A percentile compares a stretch with the other conserved stretches of the same genome.
Evolutionary conservation across 2,329 filamentous ascomycete species (phyloP).

Genomic region (Colletotrichum sidae): DNA sequence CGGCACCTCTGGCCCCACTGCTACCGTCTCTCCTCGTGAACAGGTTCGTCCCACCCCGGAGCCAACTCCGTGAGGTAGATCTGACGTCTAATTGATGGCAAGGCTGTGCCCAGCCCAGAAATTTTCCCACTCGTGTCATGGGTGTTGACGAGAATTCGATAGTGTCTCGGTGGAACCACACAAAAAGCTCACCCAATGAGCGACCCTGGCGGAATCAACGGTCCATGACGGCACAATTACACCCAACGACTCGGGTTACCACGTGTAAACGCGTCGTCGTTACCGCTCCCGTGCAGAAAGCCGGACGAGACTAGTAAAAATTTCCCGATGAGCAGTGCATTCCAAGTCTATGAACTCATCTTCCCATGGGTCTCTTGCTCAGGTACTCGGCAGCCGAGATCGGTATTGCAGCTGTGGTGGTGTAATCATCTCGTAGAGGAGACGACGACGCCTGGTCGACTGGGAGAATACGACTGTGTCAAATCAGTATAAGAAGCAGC

Average conservation of each 20-base stretch:
- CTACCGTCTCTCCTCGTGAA: background rate
- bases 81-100: constrained; percentile 22
- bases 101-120: background rate
- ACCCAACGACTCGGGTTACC: constrained; percentile 19
- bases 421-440: constrained; percentile 1
- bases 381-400: background rate
- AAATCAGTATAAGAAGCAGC: constrained; percentile 14
- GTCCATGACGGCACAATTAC: constrained; percentile 34
- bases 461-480: background rate
- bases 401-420: background rate
- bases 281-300: no score
- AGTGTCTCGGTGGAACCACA: background rate
- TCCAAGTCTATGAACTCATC: constrained; percentile 20
- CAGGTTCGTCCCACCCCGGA: constrained; percentile 11
- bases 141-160: background rate
- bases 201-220: background rate
- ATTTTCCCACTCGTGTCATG: background rate
- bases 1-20: no score
- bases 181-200: background rate
- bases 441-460: background rate
- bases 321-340: constrained; percentile 21
- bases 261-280: background rate
- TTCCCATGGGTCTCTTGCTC: background rate
- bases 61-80: constrained; percentile 21
- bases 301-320: background rate